A percentile compares a stretch with the other conserved stretches of the same genome.
phyloP scores from a whole-genome alignment of 768 basidiomycete genomes.

The Mrakia blollopis region DNA sequence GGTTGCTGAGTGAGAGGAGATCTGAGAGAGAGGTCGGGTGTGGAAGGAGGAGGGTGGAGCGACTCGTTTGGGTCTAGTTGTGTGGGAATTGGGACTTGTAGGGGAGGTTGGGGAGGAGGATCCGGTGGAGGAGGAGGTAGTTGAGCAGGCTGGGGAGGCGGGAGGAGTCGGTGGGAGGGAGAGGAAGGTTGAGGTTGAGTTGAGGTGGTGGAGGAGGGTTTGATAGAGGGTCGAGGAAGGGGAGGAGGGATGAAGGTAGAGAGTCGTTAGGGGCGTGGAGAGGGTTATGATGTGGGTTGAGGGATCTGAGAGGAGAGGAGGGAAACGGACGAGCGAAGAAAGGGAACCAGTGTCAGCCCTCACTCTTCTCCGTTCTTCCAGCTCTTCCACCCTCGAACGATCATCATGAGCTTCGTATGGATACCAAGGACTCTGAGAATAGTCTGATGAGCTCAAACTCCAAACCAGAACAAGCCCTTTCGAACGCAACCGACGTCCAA shows the following conservation, averaged over 20 bases:
- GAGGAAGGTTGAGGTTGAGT: neutral
- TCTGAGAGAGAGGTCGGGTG: neutral
- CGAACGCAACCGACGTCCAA: neutral
- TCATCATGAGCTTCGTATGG: no score
- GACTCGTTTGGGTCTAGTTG: neutral
- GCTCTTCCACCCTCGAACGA: no score
- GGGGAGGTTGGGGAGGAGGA: neutral
- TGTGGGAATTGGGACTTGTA: neutral
- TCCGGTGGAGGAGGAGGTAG: neutral
- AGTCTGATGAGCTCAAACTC: no score
- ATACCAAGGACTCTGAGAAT: no score
- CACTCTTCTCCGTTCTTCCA: neutral
- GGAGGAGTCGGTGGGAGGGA: neutral
- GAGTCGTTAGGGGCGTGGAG: neutral
- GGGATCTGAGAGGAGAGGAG: neutral
- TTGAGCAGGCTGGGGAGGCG: neutral
- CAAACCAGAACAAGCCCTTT: neutral
- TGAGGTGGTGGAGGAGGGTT: neutral
- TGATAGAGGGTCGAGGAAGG: neutral
- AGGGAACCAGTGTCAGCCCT: neutral
- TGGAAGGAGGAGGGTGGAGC: neutral
- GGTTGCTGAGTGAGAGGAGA: conserved; percentile 6
- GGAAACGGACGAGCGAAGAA: neutral
- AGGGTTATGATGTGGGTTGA: neutral
- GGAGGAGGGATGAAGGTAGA: neutral